Evolutionary conservation across 805 yeast genomes (phyloP).

Genomic region (Candida montana): DNA sequence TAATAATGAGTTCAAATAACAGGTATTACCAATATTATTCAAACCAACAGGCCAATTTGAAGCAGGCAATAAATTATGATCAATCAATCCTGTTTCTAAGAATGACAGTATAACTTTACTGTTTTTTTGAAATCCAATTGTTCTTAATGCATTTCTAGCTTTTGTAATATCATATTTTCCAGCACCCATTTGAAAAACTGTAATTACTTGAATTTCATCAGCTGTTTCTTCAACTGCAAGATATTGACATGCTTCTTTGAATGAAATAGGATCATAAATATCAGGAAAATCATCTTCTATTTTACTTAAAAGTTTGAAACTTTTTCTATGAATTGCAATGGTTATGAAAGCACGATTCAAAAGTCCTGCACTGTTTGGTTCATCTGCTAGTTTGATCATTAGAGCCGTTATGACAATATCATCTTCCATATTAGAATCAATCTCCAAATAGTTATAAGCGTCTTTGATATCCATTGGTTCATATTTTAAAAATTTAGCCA

Average conservation of each 20-base stretch:
- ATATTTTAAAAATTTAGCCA: conserved; percentile 36
- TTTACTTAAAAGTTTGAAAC: conserved; percentile 51
- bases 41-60: conserved; percentile 86
- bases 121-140: conserved; percentile 48
- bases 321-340: conserved; percentile 52
- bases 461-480: conserved; percentile 43
- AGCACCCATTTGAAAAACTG: conserved; percentile 43
- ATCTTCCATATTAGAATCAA: conserved; percentile 50
- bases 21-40: conserved; percentile 93
- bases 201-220: conserved; percentile 50
- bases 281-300: conserved; percentile 34
- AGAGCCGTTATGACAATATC: conserved; percentile 74
- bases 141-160: conserved; percentile 52
- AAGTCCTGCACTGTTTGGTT: conserved; percentile 34
- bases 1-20: conserved; percentile 83
- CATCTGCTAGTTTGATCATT: conserved; percentile 56
- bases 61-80: conserved; percentile 52
- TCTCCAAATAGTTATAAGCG: conserved; percentile 49
- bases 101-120: conserved; percentile 53
- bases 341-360: conserved; percentile 55
- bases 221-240: conserved; percentile 49
- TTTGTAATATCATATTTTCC: conserved; percentile 41
- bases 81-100: conserved; percentile 57
- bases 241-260: conserved; percentile 39
- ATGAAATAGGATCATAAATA: conserved; percentile 23